Evolutionary conservation across 1,284 basidiomycete species (phyloP).

Genomic region (Leccinum pachyderme): DNA sequence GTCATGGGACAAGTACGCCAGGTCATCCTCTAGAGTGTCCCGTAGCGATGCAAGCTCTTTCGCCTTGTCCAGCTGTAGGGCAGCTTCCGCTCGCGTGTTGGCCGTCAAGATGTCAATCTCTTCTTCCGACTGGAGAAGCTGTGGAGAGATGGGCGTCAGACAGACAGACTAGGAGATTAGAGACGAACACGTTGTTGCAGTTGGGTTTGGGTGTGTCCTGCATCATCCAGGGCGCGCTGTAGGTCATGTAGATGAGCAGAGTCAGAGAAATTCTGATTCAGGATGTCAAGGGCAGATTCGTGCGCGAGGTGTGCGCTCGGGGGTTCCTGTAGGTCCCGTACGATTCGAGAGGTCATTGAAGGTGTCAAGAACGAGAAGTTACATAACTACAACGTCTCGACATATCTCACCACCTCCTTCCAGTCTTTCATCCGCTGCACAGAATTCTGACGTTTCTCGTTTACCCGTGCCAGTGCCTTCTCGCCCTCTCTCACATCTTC

Average conservation of each 20-base stretch:
- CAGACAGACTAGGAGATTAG: slow-evolving; percentile 8
- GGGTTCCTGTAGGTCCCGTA: slow-evolving; percentile 48
- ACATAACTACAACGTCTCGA: slow-evolving; percentile 10
- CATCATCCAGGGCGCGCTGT: slow-evolving; percentile 39
- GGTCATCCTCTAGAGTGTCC: slow-evolving; percentile 75
- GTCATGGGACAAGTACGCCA: slow-evolving; percentile 63
- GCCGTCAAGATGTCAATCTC: slow-evolving; percentile 44
- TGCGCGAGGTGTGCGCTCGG: slow-evolving; percentile 45
- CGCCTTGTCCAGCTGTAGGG: slow-evolving; percentile 55
- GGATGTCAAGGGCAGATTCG: slow-evolving; percentile 38
- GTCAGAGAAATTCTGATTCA: slow-evolving; percentile 48
- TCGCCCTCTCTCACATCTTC: slow-evolving; percentile 38
- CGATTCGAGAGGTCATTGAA: slow-evolving; percentile 42
- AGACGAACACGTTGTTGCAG: slow-evolving; percentile 45
- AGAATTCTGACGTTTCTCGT: slow-evolving; percentile 38
- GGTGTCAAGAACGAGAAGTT: not conserved
- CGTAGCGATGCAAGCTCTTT: slow-evolving; percentile 73
- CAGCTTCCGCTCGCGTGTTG: slow-evolving; percentile 42
- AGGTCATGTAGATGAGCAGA: slow-evolving; percentile 49
- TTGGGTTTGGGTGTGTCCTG: slow-evolving; percentile 36
- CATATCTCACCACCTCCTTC: slow-evolving; percentile 48
- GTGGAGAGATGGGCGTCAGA: slow-evolving; percentile 43
- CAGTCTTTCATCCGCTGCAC: slow-evolving; percentile 54
- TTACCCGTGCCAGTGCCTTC: slow-evolving; percentile 18
- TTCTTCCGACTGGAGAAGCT: slow-evolving; percentile 57